Conservation (phyloP, 257 asterid genomes). For the Apocynum venetum region DNA sequence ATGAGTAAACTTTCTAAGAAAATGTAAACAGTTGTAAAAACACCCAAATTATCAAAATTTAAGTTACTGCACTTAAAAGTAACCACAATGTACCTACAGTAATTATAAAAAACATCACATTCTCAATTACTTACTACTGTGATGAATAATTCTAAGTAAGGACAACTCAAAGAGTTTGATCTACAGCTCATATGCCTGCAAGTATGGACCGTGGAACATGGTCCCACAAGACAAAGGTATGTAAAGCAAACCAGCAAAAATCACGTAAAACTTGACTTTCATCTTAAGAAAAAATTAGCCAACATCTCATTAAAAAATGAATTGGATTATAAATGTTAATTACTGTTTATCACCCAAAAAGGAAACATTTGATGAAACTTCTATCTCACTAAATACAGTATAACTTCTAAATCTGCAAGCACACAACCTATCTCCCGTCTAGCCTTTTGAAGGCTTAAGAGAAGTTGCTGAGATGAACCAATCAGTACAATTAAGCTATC, state of each 20-base stretch:
- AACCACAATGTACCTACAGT: background rate
- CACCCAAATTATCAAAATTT: background rate
- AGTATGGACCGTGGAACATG: background rate
- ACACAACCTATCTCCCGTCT: background rate
- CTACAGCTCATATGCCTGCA: background rate
- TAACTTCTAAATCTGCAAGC: background rate
- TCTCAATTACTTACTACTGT: background rate
- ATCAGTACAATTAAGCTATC: background rate
- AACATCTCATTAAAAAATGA: background rate
- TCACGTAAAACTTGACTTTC: background rate
- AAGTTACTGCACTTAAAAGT: too few species aligned
- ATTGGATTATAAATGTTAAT: too few species aligned
- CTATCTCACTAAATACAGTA: background rate
- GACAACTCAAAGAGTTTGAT: background rate
- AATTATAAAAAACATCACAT: background rate
- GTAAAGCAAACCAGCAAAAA: background rate
- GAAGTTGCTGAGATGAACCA: background rate
- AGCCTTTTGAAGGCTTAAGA: background rate
- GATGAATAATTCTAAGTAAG: background rate
- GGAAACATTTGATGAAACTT: background rate
- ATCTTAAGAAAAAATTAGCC: background rate
- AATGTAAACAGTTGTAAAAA: background rate
- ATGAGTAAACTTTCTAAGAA: background rate
- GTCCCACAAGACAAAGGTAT: constrained; percentile 9
- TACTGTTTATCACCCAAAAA: background rate